Evolutionary conservation across 495 filamentous ascomycete genomes (phyloP), one percentile per base, ranked within the genome.

Genomic region (Bathelium albidoporum): DNA sequence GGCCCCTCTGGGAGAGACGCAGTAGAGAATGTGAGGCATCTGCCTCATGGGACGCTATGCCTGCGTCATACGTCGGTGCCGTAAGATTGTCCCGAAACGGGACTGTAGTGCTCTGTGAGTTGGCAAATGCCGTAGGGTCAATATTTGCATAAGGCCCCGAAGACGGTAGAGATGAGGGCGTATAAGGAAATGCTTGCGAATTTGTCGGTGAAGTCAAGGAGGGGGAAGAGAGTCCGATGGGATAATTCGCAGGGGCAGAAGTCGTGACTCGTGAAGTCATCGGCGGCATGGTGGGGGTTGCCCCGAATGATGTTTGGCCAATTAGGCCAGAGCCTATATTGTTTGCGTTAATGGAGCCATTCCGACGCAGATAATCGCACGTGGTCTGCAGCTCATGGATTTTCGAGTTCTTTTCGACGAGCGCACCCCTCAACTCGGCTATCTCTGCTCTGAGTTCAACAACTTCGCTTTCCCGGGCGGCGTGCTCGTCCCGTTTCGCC

Each of bases 401-500:
- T 65, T 79, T 66, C 28, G 64, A 67, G 62, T 66, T 59, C 31
- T 53, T 64, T 61, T 61, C 62, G 60, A 58, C 69, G 64, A 70
- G 67, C 28, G 62, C 14, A 5, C 34, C 65, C 28, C 67, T 60
- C 43, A 61, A 66, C 44, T 64, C 32, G 34, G 64, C 71, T 2
- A 73, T 41, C 77, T 90, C 32, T 29, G 58, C 59, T 72, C 80
- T 73, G 43, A 85, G 71, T 66, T 85, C 80, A 39, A 82, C 79
- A 28, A 84, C 81, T 70, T 86, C 82, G 55, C 78, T 72, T 70
- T 94, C 91, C 90, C 95, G 95, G 74, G 95, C 91, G 55, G 89
- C 89, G 75, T 95, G 90, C 69, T 89, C 89, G 64, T 85, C 89
- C 58, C 92, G 85, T 79, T 97, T 97, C 60, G 90, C 91, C 36